A percentile compares a stretch with the other conserved stretches of the same genome.
These are phyloP conservation scores for Podospora anserina DNA, from an alignment of 495 filamentous ascomycete genomes.

Conservation along the genomic window DNA sequence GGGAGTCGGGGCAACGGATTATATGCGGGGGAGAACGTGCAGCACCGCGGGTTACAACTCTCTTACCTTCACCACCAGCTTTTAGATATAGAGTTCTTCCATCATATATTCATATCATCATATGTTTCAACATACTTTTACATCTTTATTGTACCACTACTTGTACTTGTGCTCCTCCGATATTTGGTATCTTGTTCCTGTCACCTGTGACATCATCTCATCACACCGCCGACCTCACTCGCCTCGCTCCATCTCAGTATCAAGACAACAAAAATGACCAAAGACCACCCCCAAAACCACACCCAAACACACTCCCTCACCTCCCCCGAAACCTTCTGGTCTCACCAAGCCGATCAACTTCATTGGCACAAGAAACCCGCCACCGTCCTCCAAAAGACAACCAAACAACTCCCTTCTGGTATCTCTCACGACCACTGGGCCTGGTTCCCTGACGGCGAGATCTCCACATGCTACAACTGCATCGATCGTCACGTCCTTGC, in stretches of 20 bases:
- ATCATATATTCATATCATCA: background rate
- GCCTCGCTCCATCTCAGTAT: background rate
- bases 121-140: background rate
- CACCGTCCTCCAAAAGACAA: conserved; percentile 39
- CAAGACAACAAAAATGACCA: conserved; percentile 14
- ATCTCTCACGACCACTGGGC: conserved; percentile 60
- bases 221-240: background rate
- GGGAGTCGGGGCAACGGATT: conserved; percentile 20
- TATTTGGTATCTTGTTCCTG: background rate
- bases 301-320: conserved; percentile 52
- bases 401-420: conserved; percentile 42
- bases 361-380: conserved; percentile 75
- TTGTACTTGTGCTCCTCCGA: background rate
- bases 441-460: conserved; percentile 84
- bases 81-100: background rate
- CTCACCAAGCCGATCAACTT: conserved; percentile 65
- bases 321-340: conserved; percentile 73
- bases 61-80: background rate
- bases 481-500: conserved; percentile 80
- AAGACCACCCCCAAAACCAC: conserved; percentile 47
- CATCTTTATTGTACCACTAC: background rate
- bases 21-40: conserved; percentile 11
- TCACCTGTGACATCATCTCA: background rate
- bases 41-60: conserved; percentile 1
- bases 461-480: conserved; percentile 89